phyloP scores from a whole-genome alignment of 352 stramenopile species.

The Pilasporangium apinafurcum region DNA sequence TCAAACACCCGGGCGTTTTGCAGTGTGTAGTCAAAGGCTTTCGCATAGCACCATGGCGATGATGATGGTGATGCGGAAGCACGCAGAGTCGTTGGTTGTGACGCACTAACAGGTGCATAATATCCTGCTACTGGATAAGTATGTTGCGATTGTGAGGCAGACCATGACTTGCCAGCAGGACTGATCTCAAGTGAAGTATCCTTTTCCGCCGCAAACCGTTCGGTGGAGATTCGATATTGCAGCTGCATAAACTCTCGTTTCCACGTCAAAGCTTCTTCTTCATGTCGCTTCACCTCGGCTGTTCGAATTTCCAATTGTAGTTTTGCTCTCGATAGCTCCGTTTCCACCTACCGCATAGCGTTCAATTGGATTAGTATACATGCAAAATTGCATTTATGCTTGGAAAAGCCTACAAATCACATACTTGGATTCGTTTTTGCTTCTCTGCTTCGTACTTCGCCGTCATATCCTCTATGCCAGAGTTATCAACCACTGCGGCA shows the following conservation, averaged over 20 bases:
- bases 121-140: neutral
- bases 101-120: neutral
- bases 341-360: slow-evolving; percentile 16
- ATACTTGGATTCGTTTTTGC: slow-evolving; percentile 21
- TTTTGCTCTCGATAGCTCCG: slow-evolving; percentile 31
- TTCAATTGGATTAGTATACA: neutral
- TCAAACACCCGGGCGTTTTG: slow-evolving; percentile 43
- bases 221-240: slow-evolving; percentile 12
- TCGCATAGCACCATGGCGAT: slow-evolving; percentile 23
- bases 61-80: neutral
- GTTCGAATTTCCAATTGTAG: slow-evolving; percentile 24
- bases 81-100: neutral
- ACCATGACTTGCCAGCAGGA: neutral
- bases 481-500: slow-evolving; percentile 72
- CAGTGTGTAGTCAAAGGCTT: slow-evolving; percentile 26
- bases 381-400: neutral
- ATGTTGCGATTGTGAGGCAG: neutral
- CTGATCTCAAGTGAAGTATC: no score
- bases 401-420: neutral
- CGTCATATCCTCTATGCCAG: slow-evolving; percentile 45
- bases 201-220: slow-evolving; percentile 14
- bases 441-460: slow-evolving; percentile 58
- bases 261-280: slow-evolving; percentile 21
- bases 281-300: slow-evolving; percentile 11
- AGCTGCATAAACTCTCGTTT: slow-evolving; percentile 17